Conservation (phyloP, 805 yeast genomes). For the Saturnispora dispora region DNA sequence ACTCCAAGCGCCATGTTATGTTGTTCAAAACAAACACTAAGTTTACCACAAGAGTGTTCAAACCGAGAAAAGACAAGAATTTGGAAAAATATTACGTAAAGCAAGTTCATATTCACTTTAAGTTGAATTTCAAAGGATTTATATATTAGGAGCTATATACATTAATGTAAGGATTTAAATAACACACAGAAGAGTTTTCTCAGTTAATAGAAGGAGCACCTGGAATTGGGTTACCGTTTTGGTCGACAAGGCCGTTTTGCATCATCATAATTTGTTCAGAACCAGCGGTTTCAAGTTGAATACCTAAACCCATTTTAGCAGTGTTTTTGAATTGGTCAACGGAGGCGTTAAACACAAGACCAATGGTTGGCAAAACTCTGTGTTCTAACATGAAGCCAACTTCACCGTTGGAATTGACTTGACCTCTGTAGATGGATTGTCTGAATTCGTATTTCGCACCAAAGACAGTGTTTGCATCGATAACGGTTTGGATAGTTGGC, state of each 20-base stretch:
- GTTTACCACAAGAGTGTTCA: neutral
- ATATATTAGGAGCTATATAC: slow-evolving; percentile 1
- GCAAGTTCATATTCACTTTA: neutral
- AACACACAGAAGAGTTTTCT: neutral
- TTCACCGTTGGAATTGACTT: slow-evolving; percentile 84
- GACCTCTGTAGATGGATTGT: slow-evolving; percentile 92
- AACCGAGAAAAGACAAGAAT: neutral
- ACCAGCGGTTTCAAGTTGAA: slow-evolving; percentile 93
- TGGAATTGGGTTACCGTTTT: slow-evolving; percentile 78
- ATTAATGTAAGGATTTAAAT: neutral
- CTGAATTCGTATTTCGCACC: slow-evolving; percentile 98
- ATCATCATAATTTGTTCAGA: slow-evolving; percentile 84
- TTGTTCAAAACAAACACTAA: neutral
- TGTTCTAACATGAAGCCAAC: slow-evolving; percentile 87
- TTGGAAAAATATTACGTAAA: neutral
- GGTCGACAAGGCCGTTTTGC: slow-evolving; percentile 81
- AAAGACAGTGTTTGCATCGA: slow-evolving; percentile 86
- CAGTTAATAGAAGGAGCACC: slow-evolving; percentile 47
- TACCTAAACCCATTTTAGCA: slow-evolving; percentile 83
- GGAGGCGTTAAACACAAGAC: slow-evolving; percentile 80
- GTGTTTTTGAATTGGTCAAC: slow-evolving; percentile 77
- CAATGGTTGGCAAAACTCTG: slow-evolving; percentile 84
- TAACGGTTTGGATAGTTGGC: slow-evolving; percentile 70
- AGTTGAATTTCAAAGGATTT: neutral
- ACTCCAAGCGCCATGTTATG: neutral